Conservation (phyloP, 2,329 filamentous ascomycete species). For the Phialophora chinensis region DNA sequence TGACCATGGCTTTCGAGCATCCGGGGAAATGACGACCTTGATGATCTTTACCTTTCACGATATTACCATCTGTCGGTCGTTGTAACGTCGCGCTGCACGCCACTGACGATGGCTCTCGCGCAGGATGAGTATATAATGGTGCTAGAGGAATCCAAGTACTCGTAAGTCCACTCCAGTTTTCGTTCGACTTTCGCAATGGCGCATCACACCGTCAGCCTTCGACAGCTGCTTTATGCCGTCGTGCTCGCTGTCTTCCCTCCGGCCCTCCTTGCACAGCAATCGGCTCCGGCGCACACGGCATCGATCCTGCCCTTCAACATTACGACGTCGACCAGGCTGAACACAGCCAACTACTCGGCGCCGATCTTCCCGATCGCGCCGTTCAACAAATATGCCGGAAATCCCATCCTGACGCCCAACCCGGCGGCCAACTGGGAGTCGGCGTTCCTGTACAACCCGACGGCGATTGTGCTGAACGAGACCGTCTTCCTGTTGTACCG, state of each 20-base stretch:
- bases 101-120: neutral
- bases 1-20: neutral
- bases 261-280: neutral
- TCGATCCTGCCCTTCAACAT: conserved; percentile 22
- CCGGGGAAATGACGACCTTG: neutral
- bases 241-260: neutral
- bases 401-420: conserved; percentile 41
- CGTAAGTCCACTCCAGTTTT: neutral
- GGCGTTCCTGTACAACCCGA: conserved; percentile 39
- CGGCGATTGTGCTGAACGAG: conserved; percentile 38
- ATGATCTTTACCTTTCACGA: neutral
- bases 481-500: conserved; percentile 47
- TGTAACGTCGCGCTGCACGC: neutral
- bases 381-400: conserved; percentile 40
- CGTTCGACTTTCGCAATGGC: neutral
- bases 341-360: conserved; percentile 40
- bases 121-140: neutral
- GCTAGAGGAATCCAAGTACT: neutral
- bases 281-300: neutral
- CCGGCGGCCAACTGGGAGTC: conserved; percentile 35
- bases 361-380: conserved; percentile 42
- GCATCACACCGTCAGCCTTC: neutral
- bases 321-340: conserved; percentile 35
- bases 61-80: neutral
- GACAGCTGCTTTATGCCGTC: neutral